These are phyloP conservation scores for Aphanomyces astaci DNA, from an alignment of 352 stramenopile genomes.

Conservation along the genomic window DNA sequence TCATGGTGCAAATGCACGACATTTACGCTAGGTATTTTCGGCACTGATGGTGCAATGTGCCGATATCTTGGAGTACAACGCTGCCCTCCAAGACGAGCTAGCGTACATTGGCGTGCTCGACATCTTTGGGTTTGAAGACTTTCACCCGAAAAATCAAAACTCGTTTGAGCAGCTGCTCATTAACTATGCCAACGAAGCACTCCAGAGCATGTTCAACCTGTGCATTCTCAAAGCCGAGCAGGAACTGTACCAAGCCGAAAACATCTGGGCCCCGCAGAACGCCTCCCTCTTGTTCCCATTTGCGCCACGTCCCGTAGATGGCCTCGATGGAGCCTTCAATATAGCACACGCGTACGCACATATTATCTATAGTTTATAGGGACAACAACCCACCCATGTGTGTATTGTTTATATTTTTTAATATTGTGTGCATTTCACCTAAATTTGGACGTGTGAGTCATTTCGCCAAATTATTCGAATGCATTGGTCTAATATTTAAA, in stretches of 20 bases:
- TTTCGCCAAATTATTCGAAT: no score
- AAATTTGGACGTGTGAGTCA: no score
- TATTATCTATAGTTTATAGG: no score
- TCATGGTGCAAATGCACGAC: no score
- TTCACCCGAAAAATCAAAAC: constrained; percentile 71
- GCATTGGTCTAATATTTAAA: no score
- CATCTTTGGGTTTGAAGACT: constrained; percentile 80
- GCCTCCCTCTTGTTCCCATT: constrained; percentile 1
- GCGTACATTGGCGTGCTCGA: constrained; percentile 61
- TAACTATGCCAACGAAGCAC: constrained; percentile 30
- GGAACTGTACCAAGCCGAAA: constrained; percentile 36
- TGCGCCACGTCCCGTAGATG: not conserved
- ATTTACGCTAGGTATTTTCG: constrained; percentile 76
- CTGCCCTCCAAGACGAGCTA: constrained; percentile 20
- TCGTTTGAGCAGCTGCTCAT: constrained; percentile 30
- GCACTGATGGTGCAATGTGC: constrained; percentile 70
- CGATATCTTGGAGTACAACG: constrained; percentile 65
- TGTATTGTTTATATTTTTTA: no score
- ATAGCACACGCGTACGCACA: no score
- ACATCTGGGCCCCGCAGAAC: constrained; percentile 43
- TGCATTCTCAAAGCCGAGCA: constrained; percentile 29
- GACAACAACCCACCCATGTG: no score
- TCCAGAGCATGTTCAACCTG: constrained; percentile 27
- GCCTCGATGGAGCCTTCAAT: no score
- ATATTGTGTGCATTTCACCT: no score